Evolutionary conservation across 2,329 filamentous ascomycete genomes (phyloP).

Genomic region (Bipolaris victoriae): DNA sequence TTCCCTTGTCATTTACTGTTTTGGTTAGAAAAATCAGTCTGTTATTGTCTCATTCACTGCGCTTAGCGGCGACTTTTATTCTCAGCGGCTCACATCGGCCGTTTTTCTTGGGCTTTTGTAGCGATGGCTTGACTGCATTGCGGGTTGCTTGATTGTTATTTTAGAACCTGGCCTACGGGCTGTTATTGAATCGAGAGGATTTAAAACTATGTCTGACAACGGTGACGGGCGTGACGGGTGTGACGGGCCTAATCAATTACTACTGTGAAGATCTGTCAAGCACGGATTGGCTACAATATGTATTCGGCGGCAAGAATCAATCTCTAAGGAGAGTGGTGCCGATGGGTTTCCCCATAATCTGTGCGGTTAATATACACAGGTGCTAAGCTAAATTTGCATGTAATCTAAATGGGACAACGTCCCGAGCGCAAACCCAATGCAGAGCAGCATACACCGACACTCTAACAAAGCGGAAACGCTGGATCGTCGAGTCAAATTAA

Average conservation of each 20-base stretch:
- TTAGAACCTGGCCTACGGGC: constrained; percentile 7
- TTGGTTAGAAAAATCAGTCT: constrained; percentile 14
- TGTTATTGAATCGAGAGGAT: constrained; percentile 6
- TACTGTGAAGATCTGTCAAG: not conserved
- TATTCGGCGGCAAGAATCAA: constrained; percentile 4
- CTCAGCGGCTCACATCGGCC: constrained; percentile 8
- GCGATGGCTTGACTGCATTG: constrained; percentile 12
- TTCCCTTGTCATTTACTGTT: constrained; percentile 9
- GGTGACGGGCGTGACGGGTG: not conserved
- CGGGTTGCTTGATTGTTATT: constrained; percentile 7
- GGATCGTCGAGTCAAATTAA: constrained; percentile 8
- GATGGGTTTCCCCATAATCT: not conserved
- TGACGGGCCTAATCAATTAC: not conserved
- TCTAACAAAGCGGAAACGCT: constrained; percentile 20
- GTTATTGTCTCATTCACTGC: constrained; percentile 3
- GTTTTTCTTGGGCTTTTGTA: constrained; percentile 2
- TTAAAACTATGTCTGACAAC: not conserved
- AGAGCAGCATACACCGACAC: not conserved
- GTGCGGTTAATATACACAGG: constrained; percentile 11
- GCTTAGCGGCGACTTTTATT: constrained; percentile 14
- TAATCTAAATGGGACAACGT: constrained; percentile 15
- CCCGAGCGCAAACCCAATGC: not conserved
- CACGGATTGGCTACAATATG: constrained; percentile 3
- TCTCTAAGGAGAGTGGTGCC: not conserved
- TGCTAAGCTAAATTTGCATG: constrained; percentile 13